phyloP scores from a whole-genome alignment of 179 eudicot genomes.

The Silene vulgaris region DNA sequence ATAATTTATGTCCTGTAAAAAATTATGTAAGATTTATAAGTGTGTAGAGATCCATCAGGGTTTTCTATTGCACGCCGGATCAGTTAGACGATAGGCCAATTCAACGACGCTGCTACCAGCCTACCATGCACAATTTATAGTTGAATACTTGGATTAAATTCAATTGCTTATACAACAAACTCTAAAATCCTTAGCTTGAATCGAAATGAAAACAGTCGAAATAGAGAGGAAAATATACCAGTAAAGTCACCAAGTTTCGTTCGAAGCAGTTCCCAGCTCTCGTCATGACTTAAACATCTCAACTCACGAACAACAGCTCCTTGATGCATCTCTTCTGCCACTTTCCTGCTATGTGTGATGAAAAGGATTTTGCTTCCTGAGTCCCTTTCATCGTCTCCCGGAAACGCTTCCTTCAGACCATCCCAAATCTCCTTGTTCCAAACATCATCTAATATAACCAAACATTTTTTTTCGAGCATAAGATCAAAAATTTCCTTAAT shows the following conservation, averaged over 20 bases:
- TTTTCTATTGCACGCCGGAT: too few relatives aligned
- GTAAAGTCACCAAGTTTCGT: slow-evolving; percentile 23
- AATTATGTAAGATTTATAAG: too few relatives aligned
- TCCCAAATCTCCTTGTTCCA: slow-evolving; percentile 31
- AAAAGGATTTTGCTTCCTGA: slow-evolving; percentile 29
- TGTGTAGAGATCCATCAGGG: too few relatives aligned
- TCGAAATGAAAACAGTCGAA: neutral
- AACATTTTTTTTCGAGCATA: slow-evolving; percentile 29
- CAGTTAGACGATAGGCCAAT: too few relatives aligned
- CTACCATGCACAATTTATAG: too few relatives aligned
- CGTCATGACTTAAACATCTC: slow-evolving; percentile 25
- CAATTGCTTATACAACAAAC: too few relatives aligned
- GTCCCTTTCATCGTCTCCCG: slow-evolving; percentile 23
- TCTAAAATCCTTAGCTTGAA: neutral
- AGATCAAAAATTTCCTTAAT: slow-evolving; percentile 23
- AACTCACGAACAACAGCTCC: slow-evolving; percentile 12
- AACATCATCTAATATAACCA: slow-evolving; percentile 32
- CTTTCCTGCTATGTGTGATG: slow-evolving; percentile 17
- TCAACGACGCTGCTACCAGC: too few relatives aligned
- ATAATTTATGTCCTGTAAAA: too few relatives aligned
- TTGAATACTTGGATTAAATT: too few relatives aligned
- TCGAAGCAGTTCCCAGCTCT: slow-evolving; percentile 33
- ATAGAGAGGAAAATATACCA: slow-evolving; percentile 11
- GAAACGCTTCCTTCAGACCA: slow-evolving; percentile 24
- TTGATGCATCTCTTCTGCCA: slow-evolving; percentile 22